Percentiles rank a stretch among this genome's conserved stretches.
phyloP scores from a whole-genome alignment of 2,329 filamentous ascomycete species.

The Aspergillus uvarum region DNA sequence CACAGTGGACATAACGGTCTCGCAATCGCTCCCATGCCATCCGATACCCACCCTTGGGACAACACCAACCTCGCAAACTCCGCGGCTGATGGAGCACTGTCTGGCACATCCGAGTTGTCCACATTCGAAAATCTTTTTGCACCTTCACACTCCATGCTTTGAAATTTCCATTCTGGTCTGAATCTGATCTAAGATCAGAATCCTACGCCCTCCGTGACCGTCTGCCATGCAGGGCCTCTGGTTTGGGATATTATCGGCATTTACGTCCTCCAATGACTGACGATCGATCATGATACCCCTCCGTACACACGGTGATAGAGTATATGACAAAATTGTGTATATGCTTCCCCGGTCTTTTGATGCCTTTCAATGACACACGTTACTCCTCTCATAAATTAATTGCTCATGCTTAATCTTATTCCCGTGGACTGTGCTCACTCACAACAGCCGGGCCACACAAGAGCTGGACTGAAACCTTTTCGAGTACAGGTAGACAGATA shows the following conservation, averaged over 20 bases:
- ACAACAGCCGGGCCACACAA: too few relatives aligned
- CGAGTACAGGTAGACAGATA: too few relatives aligned
- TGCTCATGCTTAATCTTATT: too few relatives aligned
- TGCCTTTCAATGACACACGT: background rate
- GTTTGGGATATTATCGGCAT: background rate
- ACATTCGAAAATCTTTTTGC: constrained; percentile 20
- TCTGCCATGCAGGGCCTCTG: background rate
- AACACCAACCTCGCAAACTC: background rate
- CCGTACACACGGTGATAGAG: constrained; percentile 1
- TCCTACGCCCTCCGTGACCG: background rate
- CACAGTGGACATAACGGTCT: constrained; percentile 52
- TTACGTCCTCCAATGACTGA: background rate
- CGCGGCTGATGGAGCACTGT: background rate
- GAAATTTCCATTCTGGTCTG: background rate
- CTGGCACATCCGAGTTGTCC: constrained; percentile 19
- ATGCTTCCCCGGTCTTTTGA: background rate
- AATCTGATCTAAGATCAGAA: background rate
- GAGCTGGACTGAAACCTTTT: too few relatives aligned
- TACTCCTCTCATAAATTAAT: background rate
- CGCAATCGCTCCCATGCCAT: constrained; percentile 28
- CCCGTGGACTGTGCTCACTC: too few relatives aligned
- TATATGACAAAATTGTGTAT: background rate
- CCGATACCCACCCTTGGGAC: constrained; percentile 4
- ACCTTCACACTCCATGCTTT: constrained; percentile 25
- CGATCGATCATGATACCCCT: constrained; percentile 1